phyloP scores from a whole-genome alignment of 495 filamentous ascomycete genomes.

The Neurospora sp. region DNA sequence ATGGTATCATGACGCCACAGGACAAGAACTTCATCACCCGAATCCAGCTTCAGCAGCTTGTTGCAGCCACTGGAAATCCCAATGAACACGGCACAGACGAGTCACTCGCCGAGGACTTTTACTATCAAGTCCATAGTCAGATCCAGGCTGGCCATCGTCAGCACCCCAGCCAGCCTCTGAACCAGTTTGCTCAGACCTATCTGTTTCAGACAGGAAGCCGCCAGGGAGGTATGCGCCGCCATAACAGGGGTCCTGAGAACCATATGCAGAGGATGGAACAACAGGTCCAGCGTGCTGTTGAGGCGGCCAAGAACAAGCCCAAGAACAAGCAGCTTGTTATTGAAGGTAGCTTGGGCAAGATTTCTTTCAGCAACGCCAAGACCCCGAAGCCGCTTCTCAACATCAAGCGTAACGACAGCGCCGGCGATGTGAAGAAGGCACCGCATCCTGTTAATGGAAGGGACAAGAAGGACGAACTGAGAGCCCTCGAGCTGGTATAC shows the following conservation, averaged over 20 bases:
- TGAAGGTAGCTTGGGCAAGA: conserved; percentile 96
- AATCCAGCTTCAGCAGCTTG: conserved; percentile 92
- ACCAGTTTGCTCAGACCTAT: conserved; percentile 96
- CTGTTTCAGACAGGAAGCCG: conserved; percentile 84
- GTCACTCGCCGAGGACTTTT: conserved; percentile 84
- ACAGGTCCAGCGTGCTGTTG: conserved; percentile 92
- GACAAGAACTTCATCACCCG: conserved; percentile 99
- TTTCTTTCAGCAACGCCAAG: conserved; percentile 97
- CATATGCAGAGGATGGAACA: conserved; percentile 99
- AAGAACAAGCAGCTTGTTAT: conserved; percentile 98
- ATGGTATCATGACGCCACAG: conserved; percentile 96
- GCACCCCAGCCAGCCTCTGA: conserved; percentile 81
- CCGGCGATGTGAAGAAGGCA: conserved; percentile 41
- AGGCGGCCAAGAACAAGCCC: conserved; percentile 90
- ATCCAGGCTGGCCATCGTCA: conserved; percentile 81
- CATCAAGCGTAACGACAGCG: conserved; percentile 78
- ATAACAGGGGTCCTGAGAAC: conserved; percentile 75
- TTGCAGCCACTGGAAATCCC: conserved; percentile 79
- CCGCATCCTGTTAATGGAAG: conserved; percentile 37
- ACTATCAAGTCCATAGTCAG: conserved; percentile 93
- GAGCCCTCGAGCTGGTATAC: conserved; percentile 81
- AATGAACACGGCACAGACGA: conserved; percentile 71
- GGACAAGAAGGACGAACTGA: conserved; percentile 73
- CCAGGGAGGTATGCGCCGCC: conserved; percentile 57
- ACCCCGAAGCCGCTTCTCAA: conserved; percentile 90